Percentiles rank a stretch among this genome's conserved stretches.
Conservation (phyloP, 306 rosid genomes). For the Ormosia emarginata region DNA sequence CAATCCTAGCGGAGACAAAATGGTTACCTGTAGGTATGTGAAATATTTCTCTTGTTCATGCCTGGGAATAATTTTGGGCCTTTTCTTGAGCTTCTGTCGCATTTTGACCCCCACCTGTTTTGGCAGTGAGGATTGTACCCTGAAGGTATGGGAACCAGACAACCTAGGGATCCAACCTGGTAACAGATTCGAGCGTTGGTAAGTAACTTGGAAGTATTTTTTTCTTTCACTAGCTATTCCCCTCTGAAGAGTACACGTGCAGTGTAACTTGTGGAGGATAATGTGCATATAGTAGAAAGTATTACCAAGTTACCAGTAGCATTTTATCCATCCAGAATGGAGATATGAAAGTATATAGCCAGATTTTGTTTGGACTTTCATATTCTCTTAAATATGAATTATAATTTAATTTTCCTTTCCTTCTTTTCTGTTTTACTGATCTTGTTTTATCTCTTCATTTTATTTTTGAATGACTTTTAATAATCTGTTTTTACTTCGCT, state of each 20-base stretch:
- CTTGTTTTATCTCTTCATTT: neutral
- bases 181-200: constrained; percentile 50
- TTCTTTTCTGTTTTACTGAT: neutral
- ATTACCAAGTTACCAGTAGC: too few relatives aligned
- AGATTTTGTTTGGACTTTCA: too few relatives aligned
- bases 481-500: neutral
- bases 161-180: constrained; percentile 32
- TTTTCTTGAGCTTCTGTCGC: neutral
- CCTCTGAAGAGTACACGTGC: too few relatives aligned
- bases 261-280: too few relatives aligned
- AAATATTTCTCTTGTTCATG: neutral
- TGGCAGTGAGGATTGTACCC: constrained; percentile 59
- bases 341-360: neutral
- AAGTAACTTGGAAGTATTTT: constrained; percentile 16
- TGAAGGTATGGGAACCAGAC: constrained; percentile 64
- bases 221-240: neutral
- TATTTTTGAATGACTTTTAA: neutral
- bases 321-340: too few relatives aligned
- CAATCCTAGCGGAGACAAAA: constrained; percentile 57
- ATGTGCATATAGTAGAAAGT: neutral
- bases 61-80: neutral
- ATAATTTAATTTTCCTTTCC: too few relatives aligned
- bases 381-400: neutral
- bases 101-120: neutral
- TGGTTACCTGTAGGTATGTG: constrained; percentile 64